These are phyloP conservation scores for Cryptosporidium muris DNA, from an alignment of 169 alveolate genomes.

Conservation along the genomic window DNA sequence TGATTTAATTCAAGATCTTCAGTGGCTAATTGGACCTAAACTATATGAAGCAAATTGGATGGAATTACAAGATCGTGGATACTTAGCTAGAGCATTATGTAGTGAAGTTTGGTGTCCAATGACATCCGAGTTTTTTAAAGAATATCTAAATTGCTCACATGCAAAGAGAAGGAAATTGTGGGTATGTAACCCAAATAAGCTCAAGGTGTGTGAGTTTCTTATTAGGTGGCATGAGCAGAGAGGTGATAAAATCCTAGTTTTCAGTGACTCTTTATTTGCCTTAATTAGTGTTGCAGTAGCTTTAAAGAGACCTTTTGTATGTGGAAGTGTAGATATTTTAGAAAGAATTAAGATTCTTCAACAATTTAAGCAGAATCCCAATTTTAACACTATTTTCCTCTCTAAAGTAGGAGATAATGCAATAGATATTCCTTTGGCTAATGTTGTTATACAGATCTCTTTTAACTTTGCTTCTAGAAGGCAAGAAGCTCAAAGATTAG, in stretches of 20 bases:
- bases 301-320: constrained; percentile 89
- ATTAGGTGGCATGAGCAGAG: constrained; percentile 94
- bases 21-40: constrained; percentile 99
- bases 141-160: constrained; percentile 88
- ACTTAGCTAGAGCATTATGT: constrained; percentile 96
- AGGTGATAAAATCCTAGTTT: constrained; percentile 97
- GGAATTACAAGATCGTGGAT: constrained; percentile 96
- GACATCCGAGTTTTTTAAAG: constrained; percentile 94
- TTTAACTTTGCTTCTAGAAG: constrained; percentile 98
- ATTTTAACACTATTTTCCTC: constrained; percentile 91
- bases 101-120: constrained; percentile 99
- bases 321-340: constrained; percentile 87
- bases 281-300: constrained; percentile 88
- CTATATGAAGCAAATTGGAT: constrained; percentile 99
- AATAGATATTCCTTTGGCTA: constrained; percentile 98
- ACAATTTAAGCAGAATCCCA: constrained; percentile 86
- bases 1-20: constrained; percentile 94
- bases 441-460: constrained; percentile 98
- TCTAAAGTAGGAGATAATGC: constrained; percentile 99
- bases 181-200: constrained; percentile 97
- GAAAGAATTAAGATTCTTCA: constrained; percentile 92
- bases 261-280: constrained; percentile 97
- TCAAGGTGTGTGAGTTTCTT: constrained; percentile 93
- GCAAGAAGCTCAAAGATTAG: constrained; percentile 99
- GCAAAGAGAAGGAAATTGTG: constrained; percentile 91